Base-by-base conservation (phyloP, 495 filamentous ascomycete species). In the Acidiella bohemica region DNA sequence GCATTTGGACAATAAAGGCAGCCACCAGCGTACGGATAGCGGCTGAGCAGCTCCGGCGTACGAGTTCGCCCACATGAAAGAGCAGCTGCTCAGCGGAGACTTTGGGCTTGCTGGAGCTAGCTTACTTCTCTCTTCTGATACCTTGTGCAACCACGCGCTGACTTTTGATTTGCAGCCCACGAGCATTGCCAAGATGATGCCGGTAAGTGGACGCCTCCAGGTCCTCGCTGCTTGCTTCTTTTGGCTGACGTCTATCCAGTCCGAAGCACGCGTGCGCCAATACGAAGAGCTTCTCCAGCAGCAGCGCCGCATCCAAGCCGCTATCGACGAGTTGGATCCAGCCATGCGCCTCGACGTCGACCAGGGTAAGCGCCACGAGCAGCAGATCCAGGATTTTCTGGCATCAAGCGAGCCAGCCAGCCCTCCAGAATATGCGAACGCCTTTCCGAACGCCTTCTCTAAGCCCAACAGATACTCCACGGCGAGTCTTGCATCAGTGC, bases 381-480 rank as follows among this genome's bases (percentile, higher is more conserved):
- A 81, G 50, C 80, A 85, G 39, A 63, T 95, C 46, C 63, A 75
- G 49, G 59, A 71, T 58, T 62, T 72, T 61, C 63, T 67, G 30
- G 50, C 56, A n/a, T 77, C 84, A 58, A 88, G 85, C 37, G 87
- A 96, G 62, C 88, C 88, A 7, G 93, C 90, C 10, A 97, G 92
- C 13, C 90, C 90, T n/a, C 90, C 90, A 14, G 90, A 96, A 57
- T 84, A 85, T 56, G 79, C 74, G 46, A 84, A 93, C 37, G 28
- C 32, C 9, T 46, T 51, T 21, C 28, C 43, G 10, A 51, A 23
- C 22, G 36, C 36, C 1, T 25, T 36, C 18, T 49, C 41, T 21
- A 68, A 83, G 14, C 80, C 80, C 16, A 82, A 82, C 50, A 73
- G 84, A 36, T 88, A 85, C 62, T 90, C 84, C 13, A 79, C 75